These are phyloP conservation scores for Claviceps cyperi DNA, from an alignment of 2,329 filamentous ascomycete species.

Conservation along the genomic window DNA sequence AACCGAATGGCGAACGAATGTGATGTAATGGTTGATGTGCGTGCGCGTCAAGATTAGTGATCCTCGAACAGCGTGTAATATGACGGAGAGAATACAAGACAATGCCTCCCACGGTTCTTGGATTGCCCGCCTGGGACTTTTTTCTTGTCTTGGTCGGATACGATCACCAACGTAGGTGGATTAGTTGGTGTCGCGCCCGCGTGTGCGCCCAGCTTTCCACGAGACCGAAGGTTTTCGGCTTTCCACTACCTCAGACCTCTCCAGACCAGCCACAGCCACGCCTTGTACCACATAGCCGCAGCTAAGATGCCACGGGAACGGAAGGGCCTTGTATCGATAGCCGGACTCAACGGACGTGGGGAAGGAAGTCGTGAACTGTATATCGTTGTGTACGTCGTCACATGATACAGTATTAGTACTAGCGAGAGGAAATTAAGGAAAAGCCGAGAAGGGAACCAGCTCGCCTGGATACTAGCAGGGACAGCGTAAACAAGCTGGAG, in stretches of 20 bases:
- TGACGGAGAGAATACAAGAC: not conserved
- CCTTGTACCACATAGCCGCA: not conserved
- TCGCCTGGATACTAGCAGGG: not conserved
- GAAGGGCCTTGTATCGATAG: not conserved
- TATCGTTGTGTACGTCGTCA: not conserved
- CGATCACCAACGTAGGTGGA: not conserved
- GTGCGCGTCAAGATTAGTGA: not conserved
- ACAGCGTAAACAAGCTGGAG: not conserved
- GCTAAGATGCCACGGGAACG: not conserved
- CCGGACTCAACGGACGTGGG: not conserved
- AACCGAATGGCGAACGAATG: not conserved
- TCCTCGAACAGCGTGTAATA: not conserved
- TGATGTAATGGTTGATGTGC: not conserved
- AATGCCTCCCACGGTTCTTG: not conserved
- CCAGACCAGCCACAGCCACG: not conserved
- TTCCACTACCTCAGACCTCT: too few relatives aligned
- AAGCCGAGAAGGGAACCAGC: not conserved
- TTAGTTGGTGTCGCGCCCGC: not conserved
- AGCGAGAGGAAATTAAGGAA: not conserved
- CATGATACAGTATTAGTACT: not conserved
- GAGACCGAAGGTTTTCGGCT: constrained; percentile 8
- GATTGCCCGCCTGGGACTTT: not conserved
- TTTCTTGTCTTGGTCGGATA: not conserved
- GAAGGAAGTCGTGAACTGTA: not conserved
- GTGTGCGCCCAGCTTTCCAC: not conserved